Evolutionary conservation across 768 basidiomycete species (phyloP).

Genomic region (Cyclocybe cylindracea): DNA sequence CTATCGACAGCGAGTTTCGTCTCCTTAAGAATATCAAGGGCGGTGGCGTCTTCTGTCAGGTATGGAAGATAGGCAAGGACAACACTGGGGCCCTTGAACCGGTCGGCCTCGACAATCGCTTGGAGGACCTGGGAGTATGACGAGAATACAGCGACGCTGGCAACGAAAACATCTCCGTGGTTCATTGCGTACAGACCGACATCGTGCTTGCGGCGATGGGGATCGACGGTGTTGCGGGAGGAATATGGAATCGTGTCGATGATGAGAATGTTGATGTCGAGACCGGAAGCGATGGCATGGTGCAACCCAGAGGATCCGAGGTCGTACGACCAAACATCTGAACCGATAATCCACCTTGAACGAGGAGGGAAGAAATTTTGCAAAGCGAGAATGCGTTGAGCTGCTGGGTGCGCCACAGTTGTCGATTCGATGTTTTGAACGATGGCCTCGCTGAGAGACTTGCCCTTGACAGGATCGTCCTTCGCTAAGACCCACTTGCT

Average conservation of each 20-base stretch:
- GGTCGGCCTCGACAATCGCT: constrained; percentile 88
- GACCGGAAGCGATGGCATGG: constrained; percentile 87
- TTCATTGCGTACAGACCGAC: constrained; percentile 98
- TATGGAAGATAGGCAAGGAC: constrained; percentile 95
- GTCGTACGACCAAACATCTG: constrained; percentile 98
- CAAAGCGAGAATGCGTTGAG: constrained; percentile 58
- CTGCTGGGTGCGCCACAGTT: constrained; percentile 40
- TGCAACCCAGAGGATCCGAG: constrained; percentile 94
- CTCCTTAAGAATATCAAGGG: constrained; percentile 92
- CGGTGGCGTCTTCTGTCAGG: constrained; percentile 69
- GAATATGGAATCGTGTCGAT: constrained; percentile 93
- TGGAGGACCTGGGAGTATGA: constrained; percentile 95
- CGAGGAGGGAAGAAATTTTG: constrained; percentile 62
- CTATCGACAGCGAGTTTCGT: constrained; percentile 96
- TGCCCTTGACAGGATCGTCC: constrained; percentile 69
- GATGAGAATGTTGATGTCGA: constrained; percentile 94
- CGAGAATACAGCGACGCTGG: constrained; percentile 93
- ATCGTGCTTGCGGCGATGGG: constrained; percentile 87
- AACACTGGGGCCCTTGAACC: constrained; percentile 86
- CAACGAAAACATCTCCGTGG: constrained; percentile 95
- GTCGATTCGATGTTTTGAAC: constrained; percentile 46
- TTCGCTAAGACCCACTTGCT: constrained; percentile 79
- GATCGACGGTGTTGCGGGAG: constrained; percentile 65
- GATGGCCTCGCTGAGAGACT: constrained; percentile 58
- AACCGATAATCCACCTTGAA: constrained; percentile 97